A percentile compares a stretch with the other conserved stretches of the same genome.
Evolutionary conservation across 441 rosid species (phyloP).

Genomic region (Hura crepitans): DNA sequence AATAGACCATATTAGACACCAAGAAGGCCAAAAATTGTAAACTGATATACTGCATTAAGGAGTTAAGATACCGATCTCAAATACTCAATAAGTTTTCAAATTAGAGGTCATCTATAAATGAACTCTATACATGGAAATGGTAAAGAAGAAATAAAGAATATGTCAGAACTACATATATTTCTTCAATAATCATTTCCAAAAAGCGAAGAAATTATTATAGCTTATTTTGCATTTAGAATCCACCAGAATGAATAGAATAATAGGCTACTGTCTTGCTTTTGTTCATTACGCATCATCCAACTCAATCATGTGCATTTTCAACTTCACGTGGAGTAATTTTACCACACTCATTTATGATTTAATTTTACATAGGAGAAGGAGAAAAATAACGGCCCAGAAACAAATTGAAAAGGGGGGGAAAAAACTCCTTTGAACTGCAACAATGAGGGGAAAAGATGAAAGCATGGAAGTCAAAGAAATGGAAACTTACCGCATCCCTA

Average conservation of each 20-base stretch:
- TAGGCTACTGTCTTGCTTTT: not conserved
- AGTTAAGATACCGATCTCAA: not conserved
- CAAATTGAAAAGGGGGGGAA: not conserved
- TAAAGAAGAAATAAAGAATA: not conserved
- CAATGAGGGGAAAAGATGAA: not conserved
- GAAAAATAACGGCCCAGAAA: not conserved
- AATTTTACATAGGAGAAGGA: not conserved
- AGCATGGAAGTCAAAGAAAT: not conserved
- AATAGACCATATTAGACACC: not conserved
- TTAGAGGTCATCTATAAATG: conserved; percentile 1
- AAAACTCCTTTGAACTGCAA: not conserved
- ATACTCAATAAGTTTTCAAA: not conserved
- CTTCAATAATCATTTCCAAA: conserved; percentile 6
- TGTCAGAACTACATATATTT: not conserved
- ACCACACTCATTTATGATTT: not conserved
- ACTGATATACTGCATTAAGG: not conserved
- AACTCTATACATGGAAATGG: not conserved
- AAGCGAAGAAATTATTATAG: not conserved
- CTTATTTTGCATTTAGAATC: not conserved
- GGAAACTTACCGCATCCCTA: conserved; percentile 5
- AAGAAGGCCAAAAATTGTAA: conserved; percentile 7
- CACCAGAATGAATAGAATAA: conserved; percentile 5
- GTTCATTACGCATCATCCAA: not conserved
- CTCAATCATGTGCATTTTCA: not conserved
- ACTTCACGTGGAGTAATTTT: not conserved